Percentiles rank a stretch among this genome's conserved stretches.
These are phyloP conservation scores for Leishmania lainsoni DNA, from an alignment of 208 protist species.

Conservation along the genomic window DNA sequence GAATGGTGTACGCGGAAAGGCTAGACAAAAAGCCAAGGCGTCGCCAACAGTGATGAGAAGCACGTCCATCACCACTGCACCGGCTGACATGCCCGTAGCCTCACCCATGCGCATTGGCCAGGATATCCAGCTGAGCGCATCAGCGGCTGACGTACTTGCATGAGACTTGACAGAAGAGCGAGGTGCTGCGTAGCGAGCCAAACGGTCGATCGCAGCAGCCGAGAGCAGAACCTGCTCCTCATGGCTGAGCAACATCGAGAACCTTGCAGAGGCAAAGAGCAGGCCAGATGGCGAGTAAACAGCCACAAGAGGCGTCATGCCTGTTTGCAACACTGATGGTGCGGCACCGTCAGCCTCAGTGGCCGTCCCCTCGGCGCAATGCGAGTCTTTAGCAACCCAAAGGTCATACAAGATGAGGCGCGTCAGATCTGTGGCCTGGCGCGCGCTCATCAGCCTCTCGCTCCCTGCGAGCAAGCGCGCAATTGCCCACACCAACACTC, in stretches of 20 bases:
- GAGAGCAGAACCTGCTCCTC: slow-evolving; percentile 44
- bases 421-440: neutral
- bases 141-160: neutral
- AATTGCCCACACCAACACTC: slow-evolving; percentile 12
- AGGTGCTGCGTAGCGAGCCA: slow-evolving; percentile 22
- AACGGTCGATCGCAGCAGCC: slow-evolving; percentile 52
- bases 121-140: slow-evolving; percentile 20
- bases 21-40: slow-evolving; percentile 44
- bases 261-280: slow-evolving; percentile 48
- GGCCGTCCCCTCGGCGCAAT: neutral
- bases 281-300: slow-evolving; percentile 64
- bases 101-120: slow-evolving; percentile 23
- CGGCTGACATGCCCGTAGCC: neutral
- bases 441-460: neutral
- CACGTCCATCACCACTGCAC: slow-evolving; percentile 37
- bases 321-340: neutral
- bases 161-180: too few species aligned
- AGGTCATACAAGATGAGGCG: slow-evolving; percentile 19
- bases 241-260: slow-evolving; percentile 36
- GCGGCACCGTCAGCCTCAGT: neutral
- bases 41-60: slow-evolving; percentile 55
- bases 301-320: slow-evolving; percentile 35
- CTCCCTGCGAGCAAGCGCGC: slow-evolving; percentile 12
- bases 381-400: neutral
- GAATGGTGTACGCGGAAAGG: slow-evolving; percentile 29